Evolutionary conservation across 2,329 filamentous ascomycete species (phyloP).

Genomic region (Diaporthe destruens): DNA sequence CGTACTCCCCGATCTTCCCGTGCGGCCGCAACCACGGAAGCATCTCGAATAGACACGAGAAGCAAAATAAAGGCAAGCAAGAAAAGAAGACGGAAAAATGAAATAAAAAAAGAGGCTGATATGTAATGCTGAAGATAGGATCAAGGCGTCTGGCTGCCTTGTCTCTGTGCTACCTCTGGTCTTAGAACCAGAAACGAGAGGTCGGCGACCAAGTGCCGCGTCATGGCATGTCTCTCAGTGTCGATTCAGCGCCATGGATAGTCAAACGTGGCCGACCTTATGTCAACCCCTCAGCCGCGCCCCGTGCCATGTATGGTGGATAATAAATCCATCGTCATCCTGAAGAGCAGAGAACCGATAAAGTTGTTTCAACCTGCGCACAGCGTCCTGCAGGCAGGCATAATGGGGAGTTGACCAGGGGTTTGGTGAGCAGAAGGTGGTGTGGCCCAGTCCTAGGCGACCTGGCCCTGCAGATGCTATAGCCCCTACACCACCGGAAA

Average conservation of each 20-base stretch:
- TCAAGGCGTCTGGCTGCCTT: conserved; percentile 27
- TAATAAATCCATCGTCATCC: conserved; percentile 22
- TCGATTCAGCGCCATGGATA: conserved; percentile 10
- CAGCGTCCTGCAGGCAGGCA: conserved; percentile 23
- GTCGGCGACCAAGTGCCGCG: conserved; percentile 33
- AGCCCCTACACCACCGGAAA: conserved; percentile 13
- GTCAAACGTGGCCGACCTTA: conserved; percentile 5
- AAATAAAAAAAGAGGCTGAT: conserved; percentile 11
- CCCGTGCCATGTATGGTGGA: conserved; percentile 19
- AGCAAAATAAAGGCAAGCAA: neutral
- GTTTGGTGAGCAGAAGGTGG: neutral
- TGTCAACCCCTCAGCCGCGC: neutral
- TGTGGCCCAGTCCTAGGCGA: neutral
- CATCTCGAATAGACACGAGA: neutral
- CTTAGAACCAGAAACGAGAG: conserved; percentile 22
- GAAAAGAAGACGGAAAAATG: no score
- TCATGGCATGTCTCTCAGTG: neutral
- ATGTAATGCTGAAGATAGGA: conserved; percentile 15
- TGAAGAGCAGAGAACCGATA: conserved; percentile 14
- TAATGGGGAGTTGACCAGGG: neutral
- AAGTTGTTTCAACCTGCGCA: conserved; percentile 29
- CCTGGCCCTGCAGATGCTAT: conserved; percentile 21
- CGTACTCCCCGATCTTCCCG: conserved; percentile 32
- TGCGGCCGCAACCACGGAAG: conserved; percentile 15
- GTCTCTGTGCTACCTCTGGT: conserved; percentile 30